Percentiles rank a stretch among this genome's conserved stretches.
Evolutionary conservation across 495 filamentous ascomycete genomes (phyloP).

Genomic region (Daldinia childiae): DNA sequence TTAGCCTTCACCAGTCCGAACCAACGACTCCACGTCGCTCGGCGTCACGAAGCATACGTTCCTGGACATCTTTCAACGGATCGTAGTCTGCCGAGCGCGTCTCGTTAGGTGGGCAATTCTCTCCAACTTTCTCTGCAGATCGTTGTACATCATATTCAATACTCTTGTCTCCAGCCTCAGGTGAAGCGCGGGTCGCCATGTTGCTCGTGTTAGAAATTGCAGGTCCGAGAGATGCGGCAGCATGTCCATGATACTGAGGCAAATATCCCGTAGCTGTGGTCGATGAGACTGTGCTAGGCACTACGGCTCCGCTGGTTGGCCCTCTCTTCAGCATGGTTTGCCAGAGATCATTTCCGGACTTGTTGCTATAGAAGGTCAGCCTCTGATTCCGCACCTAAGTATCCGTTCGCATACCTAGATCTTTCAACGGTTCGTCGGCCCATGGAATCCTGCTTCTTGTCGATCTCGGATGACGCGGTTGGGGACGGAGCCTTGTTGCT

Average conservation of each 20-base stretch:
- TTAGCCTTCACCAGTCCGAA: conserved; percentile 41
- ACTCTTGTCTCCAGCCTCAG: conserved; percentile 40
- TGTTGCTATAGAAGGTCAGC: conserved; percentile 38
- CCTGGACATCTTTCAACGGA: conserved; percentile 37
- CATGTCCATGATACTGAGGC: conserved; percentile 57
- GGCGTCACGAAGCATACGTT: conserved; percentile 46
- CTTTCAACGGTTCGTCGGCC: conserved; percentile 36
- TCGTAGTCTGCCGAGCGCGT: conserved; percentile 44
- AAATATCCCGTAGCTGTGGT: conserved; percentile 58
- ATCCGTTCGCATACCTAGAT: conserved; percentile 39
- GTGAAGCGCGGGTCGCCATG: conserved; percentile 37
- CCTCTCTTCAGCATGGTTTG: conserved; percentile 56
- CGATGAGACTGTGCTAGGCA: conserved; percentile 55
- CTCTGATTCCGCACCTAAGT: not conserved
- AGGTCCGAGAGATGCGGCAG: conserved; percentile 55
- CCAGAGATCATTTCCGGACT: conserved; percentile 50
- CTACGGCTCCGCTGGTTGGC: conserved; percentile 47
- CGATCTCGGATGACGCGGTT: conserved; percentile 4
- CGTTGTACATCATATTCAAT: conserved; percentile 39
- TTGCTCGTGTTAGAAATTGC: conserved; percentile 46
- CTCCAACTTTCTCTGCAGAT: conserved; percentile 49
- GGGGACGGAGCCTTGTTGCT: conserved; percentile 11
- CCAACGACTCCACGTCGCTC: conserved; percentile 45
- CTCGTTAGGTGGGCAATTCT: conserved; percentile 54
- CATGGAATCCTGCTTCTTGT: conserved; percentile 16